Conservation (phyloP, 169 alveolate genomes). For the Perkinsus marinus region DNA sequence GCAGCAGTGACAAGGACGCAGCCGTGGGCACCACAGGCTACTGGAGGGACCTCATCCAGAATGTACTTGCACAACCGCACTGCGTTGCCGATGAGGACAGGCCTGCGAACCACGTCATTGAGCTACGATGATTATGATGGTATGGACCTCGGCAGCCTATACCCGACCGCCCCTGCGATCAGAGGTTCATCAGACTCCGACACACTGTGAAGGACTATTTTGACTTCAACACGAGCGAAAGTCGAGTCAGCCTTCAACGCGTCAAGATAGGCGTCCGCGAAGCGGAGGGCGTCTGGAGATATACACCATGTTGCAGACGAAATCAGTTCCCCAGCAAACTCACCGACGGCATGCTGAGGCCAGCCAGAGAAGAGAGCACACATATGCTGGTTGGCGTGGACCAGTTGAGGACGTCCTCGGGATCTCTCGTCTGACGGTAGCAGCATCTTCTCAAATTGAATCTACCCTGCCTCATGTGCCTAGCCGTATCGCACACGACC, state of each 20-base stretch:
- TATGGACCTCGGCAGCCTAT: neutral
- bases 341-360: neutral
- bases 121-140: neutral
- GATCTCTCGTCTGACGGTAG: neutral
- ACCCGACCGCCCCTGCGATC: neutral
- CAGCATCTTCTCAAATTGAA: neutral
- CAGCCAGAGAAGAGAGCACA: neutral
- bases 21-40: neutral
- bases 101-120: neutral
- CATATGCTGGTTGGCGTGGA: neutral
- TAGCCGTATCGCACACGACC: neutral
- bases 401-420: neutral
- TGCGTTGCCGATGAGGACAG: neutral
- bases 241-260: neutral
- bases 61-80: neutral
- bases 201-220: neutral
- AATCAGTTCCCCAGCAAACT: neutral
- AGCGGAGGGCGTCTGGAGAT: neutral
- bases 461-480: neutral
- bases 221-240: neutral
- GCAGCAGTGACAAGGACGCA: neutral
- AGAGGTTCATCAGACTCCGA: neutral
- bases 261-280: neutral
- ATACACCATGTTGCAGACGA: neutral
- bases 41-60: neutral